Conservation (phyloP, 176 grass and related monocot genomes). For the bread wheat (Triticum aestivum) region DNA sequence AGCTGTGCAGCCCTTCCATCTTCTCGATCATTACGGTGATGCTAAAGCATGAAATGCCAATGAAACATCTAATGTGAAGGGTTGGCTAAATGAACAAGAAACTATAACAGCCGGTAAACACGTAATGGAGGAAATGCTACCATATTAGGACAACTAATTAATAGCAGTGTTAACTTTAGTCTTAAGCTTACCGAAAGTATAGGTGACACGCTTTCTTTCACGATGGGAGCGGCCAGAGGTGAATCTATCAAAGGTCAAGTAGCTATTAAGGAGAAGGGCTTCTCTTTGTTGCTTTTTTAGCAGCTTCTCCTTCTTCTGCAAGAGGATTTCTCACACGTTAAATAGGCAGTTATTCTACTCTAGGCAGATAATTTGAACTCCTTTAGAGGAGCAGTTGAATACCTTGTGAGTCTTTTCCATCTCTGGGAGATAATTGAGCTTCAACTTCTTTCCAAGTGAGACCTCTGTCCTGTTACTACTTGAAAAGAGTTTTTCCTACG, state of each 20-base stretch:
- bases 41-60: constrained; percentile 4
- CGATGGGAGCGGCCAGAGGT: constrained; percentile 83
- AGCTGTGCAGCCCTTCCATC: background rate
- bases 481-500: constrained; percentile 89
- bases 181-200: constrained; percentile 83
- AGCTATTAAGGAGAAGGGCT: constrained; percentile 84
- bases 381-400: constrained; percentile 38
- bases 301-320: constrained; percentile 88
- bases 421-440: constrained; percentile 83
- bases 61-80: constrained; percentile 11
- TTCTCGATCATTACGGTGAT: background rate
- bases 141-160: constrained; percentile 3
- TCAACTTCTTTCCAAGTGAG: constrained; percentile 93
- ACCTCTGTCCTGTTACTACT: constrained; percentile 91
- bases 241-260: constrained; percentile 69
- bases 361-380: constrained; percentile 25
- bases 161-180: constrained; percentile 1
- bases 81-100: constrained; percentile 8
- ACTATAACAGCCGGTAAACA: background rate
- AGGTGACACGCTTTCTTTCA: constrained; percentile 86
- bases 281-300: constrained; percentile 97
- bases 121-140: background rate
- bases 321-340: constrained; percentile 15
- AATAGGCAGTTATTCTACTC: constrained; percentile 4
- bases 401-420: constrained; percentile 97